phyloP scores from a whole-genome alignment of 495 filamentous ascomycete genomes.

The Penicilliopsis zonata region DNA sequence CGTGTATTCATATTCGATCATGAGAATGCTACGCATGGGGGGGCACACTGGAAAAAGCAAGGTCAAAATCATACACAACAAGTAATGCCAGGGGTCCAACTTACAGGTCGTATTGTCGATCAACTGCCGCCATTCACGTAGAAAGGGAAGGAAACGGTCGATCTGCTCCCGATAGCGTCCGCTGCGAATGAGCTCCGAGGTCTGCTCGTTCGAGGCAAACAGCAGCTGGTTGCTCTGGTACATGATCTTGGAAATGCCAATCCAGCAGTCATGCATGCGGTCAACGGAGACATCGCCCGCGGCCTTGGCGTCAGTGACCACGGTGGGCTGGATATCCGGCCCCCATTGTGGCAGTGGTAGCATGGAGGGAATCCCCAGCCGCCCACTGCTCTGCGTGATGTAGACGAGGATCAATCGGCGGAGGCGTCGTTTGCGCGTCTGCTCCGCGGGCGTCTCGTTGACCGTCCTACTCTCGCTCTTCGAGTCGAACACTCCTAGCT shows the following conservation, averaged over 20 bases:
- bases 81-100: conserved; percentile 3
- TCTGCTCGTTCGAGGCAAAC: conserved; percentile 74
- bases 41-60: conserved; percentile 44
- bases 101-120: conserved; percentile 52
- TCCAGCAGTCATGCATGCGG: conserved; percentile 79
- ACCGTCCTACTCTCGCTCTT: conserved; percentile 39
- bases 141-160: conserved; percentile 65
- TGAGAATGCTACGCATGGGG: conserved; percentile 70
- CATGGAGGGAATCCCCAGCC: conserved; percentile 89
- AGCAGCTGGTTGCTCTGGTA: conserved; percentile 72
- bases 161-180: conserved; percentile 70
- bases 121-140: conserved; percentile 61
- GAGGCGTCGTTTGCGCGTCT: conserved; percentile 66
- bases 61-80: conserved; percentile 1
- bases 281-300: conserved; percentile 23
- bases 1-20: conserved; percentile 85
- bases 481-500: conserved; percentile 89
- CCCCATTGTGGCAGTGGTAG: conserved; percentile 52
- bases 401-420: conserved; percentile 81
- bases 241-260: conserved; percentile 80
- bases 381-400: conserved; percentile 80
- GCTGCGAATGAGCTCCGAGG: conserved; percentile 72
- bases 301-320: conserved; percentile 13
- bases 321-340: conserved; percentile 30
- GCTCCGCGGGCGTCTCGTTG: conserved; percentile 51